These are phyloP conservation scores for Drosera spatulata DNA, from an alignment of 179 eudicot species.

Conservation along the genomic window DNA sequence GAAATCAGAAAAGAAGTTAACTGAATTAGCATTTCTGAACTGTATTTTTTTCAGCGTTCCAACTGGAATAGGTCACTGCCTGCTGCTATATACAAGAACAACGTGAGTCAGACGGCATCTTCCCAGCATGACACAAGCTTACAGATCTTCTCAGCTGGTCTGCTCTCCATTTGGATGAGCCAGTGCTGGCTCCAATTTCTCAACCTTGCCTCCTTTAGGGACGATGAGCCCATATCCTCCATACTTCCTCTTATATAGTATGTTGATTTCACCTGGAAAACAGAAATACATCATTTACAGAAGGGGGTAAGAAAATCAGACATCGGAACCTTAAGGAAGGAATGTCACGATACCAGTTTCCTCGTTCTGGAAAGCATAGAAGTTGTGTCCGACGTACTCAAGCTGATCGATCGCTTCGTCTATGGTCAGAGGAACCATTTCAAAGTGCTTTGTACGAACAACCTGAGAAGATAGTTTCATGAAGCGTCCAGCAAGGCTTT, in stretches of 20 bases:
- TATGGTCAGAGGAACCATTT: constrained; percentile 81
- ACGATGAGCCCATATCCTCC: constrained; percentile 88
- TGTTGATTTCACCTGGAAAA: constrained; percentile 65
- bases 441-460: constrained; percentile 80
- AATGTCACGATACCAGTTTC: constrained; percentile 49
- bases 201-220: constrained; percentile 58
- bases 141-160: constrained; percentile 12
- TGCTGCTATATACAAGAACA: no score
- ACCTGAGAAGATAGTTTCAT: constrained; percentile 29
- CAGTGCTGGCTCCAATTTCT: constrained; percentile 38
- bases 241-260: constrained; percentile 61
- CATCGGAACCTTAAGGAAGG: neutral
- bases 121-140: no score
- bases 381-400: constrained; percentile 76
- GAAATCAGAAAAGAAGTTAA: no score
- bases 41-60: no score
- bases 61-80: no score
- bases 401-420: constrained; percentile 81
- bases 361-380: constrained; percentile 82
- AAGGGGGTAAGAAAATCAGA: neutral
- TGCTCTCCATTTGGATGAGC: constrained; percentile 29
- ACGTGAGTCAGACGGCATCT: no score
- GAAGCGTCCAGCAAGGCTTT: no score
- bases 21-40: no score
- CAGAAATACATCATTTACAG: neutral